phyloP scores from a whole-genome alignment of 257 asterid species.

The Primulina eburnea region DNA sequence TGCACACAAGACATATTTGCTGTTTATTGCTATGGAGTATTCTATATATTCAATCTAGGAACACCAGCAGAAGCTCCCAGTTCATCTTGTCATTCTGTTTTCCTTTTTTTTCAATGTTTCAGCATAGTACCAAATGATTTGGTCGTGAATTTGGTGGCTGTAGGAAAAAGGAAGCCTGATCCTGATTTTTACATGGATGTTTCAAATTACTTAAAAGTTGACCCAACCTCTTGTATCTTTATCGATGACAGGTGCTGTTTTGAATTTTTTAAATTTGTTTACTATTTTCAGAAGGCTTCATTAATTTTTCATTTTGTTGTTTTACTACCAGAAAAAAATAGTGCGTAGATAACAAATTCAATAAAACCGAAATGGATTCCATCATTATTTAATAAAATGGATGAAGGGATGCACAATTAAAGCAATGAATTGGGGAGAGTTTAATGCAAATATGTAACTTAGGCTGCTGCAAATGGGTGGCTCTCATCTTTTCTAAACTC shows the following conservation, averaged over 20 bases:
- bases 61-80: not conserved
- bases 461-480: too few relatives aligned
- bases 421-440: too few relatives aligned
- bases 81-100: constrained; percentile 1
- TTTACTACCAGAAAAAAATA: not conserved
- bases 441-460: too few relatives aligned
- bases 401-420: not conserved
- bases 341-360: not conserved
- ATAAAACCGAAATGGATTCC: not conserved
- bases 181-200: constrained; percentile 66
- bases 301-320: not conserved
- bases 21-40: not conserved
- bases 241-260: constrained; percentile 76
- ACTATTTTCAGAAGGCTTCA: not conserved
- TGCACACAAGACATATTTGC: not conserved
- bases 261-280: constrained; percentile 4
- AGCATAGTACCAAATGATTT: constrained; percentile 11
- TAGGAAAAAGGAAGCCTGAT: constrained; percentile 95
- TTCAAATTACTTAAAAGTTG: constrained; percentile 57
- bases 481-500: too few relatives aligned
- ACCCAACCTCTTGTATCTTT: constrained; percentile 65
- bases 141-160: constrained; percentile 21
- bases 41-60: not conserved
- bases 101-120: constrained; percentile 2
- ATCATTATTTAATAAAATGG: not conserved